Base-by-base conservation (phyloP, 2,329 filamentous ascomycete species). In the Geosmithia morbida region DNA sequence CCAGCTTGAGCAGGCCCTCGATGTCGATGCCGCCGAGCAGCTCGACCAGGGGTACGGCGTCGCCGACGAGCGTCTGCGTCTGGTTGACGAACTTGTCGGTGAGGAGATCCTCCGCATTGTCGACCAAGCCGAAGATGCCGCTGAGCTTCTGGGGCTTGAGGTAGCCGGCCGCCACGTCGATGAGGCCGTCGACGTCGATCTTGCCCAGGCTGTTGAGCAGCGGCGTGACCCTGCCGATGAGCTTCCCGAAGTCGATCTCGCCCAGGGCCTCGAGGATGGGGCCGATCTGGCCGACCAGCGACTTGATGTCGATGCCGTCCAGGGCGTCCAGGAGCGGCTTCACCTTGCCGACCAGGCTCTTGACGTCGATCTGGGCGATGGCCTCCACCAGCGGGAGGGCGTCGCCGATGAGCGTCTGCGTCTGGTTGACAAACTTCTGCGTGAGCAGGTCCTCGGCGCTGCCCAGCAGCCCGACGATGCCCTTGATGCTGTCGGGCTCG, bases 381-480 rank as follows among this genome's bases (percentile, higher is more conserved):
- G 63, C 61, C 1, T 55, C 57, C 4, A 69, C 50, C 1, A 69
- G 52, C 0, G 65, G 66, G 7, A 61, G 59, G 7, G 64, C 65
- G 1, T 57, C 62, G 10, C 55, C 56, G 17, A 66, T 59, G 18
- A 67, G 59, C 0, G 59, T 63, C 8, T 66, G 61, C 0, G 64
- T 69, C 43, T 66, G 58, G 45, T 67, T 66, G 53, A 68, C 66
- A 44, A 68, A 67, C 13, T 59, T 58, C 43, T 49, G 48, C 0
- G 59, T 66, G 22, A 67, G 57, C 1, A 67, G 55, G n/a, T 59
- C 54, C 48, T 66, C 63, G 0, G 64, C 65, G 41, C 66, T 67
- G 18, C 51, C 56, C 1, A 65, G 54, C 0, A 65, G 55, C 2
- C 63, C 61, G 2, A 65, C 50, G 5, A 68, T 50, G 5, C 63